Evolutionary conservation across 73 alveolate genomes (phyloP).

Genomic region (Symbiodinium natans): DNA sequence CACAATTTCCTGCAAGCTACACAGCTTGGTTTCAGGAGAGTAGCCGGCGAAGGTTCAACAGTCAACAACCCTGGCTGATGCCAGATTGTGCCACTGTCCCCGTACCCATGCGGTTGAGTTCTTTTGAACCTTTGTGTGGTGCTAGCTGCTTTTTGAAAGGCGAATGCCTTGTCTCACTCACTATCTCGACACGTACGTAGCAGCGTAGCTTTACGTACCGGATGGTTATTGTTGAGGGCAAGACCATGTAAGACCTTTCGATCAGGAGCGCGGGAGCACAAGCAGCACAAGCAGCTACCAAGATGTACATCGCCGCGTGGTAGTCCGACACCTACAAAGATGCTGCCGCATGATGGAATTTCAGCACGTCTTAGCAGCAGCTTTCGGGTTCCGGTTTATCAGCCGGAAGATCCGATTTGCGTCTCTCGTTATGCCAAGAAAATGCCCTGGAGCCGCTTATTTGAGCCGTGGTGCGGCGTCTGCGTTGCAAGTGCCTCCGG

Average conservation of each 20-base stretch:
- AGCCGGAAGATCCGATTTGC: not conserved
- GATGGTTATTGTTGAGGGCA: no score
- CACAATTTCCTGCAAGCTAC: not conserved
- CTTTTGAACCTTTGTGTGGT: not conserved
- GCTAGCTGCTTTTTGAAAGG: conserved; percentile 23
- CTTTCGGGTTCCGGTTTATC: not conserved
- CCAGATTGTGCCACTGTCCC: not conserved
- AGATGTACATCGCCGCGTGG: no score
- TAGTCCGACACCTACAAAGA: conserved; percentile 15
- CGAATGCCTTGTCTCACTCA: conserved; percentile 7
- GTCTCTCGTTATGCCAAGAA: no score
- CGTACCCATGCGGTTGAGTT: no score
- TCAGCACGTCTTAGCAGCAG: not conserved
- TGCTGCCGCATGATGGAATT: not conserved
- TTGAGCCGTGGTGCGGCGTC: no score
- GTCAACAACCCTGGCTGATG: not conserved
- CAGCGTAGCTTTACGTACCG: no score
- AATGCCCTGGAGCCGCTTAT: no score
- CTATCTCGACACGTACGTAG: not conserved
- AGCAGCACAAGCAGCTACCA: no score
- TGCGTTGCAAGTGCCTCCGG: no score
- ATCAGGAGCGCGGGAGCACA: no score
- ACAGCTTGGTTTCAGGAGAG: not conserved
- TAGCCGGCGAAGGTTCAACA: not conserved
- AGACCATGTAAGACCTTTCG: no score